Evolutionary conservation across 441 rosid genomes (phyloP).

Genomic region (Macaranga tanarius): DNA sequence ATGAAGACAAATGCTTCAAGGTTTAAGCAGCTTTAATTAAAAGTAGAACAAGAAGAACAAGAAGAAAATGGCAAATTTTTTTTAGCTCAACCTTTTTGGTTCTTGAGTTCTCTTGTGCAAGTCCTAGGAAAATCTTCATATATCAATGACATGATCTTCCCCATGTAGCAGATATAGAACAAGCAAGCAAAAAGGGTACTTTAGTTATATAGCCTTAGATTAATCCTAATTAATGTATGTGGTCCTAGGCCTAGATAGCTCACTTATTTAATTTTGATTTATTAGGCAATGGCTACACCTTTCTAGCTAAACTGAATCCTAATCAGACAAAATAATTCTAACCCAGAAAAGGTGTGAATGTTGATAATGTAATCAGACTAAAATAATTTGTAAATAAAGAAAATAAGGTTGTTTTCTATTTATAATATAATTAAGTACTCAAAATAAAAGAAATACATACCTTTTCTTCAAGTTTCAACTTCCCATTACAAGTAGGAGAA

Average conservation of each 20-base stretch:
- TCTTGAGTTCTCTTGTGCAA: conserved; percentile 6
- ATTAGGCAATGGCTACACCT: not conserved
- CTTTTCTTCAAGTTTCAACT: conserved; percentile 50
- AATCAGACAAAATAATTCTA: not conserved
- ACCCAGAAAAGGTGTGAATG: not conserved
- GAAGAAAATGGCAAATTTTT: not conserved
- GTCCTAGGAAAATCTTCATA: not conserved
- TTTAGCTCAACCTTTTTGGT: not conserved
- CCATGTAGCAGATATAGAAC: not conserved
- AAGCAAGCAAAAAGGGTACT: not conserved
- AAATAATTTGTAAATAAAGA: not conserved
- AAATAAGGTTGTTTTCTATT: no score
- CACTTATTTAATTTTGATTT: not conserved
- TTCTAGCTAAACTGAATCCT: not conserved
- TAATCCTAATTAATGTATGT: not conserved
- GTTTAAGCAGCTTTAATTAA: not conserved
- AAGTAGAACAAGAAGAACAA: not conserved
- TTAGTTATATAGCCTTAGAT: not conserved
- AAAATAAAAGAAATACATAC: conserved; percentile 33
- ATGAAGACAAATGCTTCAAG: conserved; percentile 6
- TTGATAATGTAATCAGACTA: not conserved
- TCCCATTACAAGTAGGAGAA: conserved; percentile 45
- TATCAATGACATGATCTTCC: not conserved
- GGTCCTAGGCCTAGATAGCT: not conserved
- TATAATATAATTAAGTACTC: not conserved